Evolutionary conservation across 176 grass and related monocot genomes (phyloP), one percentile per base, ranked within the genome.

Genomic region (barley (Hordeum vulgare)): DNA sequence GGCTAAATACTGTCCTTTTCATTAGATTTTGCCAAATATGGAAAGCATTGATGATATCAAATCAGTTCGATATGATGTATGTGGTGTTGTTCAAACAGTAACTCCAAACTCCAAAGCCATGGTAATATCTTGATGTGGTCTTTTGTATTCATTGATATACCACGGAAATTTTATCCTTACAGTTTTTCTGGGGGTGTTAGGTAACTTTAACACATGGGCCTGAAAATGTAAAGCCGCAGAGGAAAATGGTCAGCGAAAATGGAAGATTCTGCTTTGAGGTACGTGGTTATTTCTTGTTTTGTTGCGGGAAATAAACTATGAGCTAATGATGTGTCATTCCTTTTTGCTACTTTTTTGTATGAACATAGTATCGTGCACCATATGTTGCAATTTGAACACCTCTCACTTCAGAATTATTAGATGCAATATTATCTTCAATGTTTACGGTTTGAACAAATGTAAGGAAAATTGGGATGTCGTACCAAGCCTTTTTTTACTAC

Each of bases 211-310:
- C 93, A 80, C 90, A 93, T 76, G 92, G 90, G 42, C 89, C 91
- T 90, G 96, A 95, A 71, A 92, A 87, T 13, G 77, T 87, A 65
- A 96, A 98, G 66, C 89, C 96, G 7, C 89, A 99, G 71, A 80
- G 73, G 85, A 96, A 99, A 86, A 72, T 90, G 53, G 85, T 92
- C 34, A 69, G 86, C 51, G 82, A 84, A 78, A 92, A 92, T 81
- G 96, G 93, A 84, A 86, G 57, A 24, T 99, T 96, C 87, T 99
- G 93, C 89, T 96, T 99, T 92, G 90, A 98, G 96, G 96, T 95
- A 88, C 44, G 68, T 70, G 21, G n/a, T 20, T 56, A 76, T 26
- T 6, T 59, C 45, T 84, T 27, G 8, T 47, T 53, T 64, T 83
- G 29, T 24, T 34, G 61, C 20, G 18, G 44, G 62, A 62, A 28